These are phyloP conservation scores for Letharia lupina DNA, from an alignment of 495 filamentous ascomycete genomes.

Conservation along the genomic window DNA sequence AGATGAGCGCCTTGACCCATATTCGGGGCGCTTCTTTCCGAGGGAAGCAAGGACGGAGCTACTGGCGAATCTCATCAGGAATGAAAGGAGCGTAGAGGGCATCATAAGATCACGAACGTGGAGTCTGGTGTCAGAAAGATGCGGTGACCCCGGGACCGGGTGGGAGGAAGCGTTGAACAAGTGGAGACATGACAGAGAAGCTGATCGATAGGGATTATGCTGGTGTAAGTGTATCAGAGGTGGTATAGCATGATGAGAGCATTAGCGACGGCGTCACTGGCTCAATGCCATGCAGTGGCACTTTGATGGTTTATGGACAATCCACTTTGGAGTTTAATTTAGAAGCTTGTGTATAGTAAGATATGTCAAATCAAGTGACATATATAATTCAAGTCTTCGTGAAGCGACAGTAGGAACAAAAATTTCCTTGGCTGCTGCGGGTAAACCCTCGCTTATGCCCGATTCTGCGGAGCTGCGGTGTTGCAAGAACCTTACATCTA, in stretches of 20 bases:
- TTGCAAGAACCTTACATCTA: neutral
- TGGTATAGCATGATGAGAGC: constrained; percentile 1
- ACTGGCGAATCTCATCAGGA: constrained; percentile 66
- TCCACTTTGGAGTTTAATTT: neutral
- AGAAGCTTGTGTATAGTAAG: neutral
- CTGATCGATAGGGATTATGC: neutral
- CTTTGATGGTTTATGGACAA: neutral
- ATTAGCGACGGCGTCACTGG: constrained; percentile 14
- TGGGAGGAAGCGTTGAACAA: constrained; percentile 58
- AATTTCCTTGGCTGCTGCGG: neutral
- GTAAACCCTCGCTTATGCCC: constrained; percentile 2
- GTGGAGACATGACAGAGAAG: constrained; percentile 48
- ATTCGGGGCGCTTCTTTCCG: constrained; percentile 77
- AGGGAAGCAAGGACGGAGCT: constrained; percentile 76
- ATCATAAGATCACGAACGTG: constrained; percentile 81
- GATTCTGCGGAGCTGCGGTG: neutral
- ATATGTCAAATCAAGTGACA: neutral
- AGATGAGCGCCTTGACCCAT: constrained; percentile 87
- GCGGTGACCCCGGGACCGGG: constrained; percentile 46
- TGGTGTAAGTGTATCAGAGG: constrained; percentile 3
- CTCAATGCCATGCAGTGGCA: neutral
- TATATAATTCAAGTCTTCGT: too few species aligned
- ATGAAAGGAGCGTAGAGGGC: constrained; percentile 77
- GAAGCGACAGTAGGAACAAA: neutral
- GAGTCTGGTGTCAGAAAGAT: constrained; percentile 72